Evolutionary conservation across 1,284 basidiomycete genomes (phyloP), one percentile per base, ranked within the genome.

Genomic region (Vanrija humicola): DNA sequence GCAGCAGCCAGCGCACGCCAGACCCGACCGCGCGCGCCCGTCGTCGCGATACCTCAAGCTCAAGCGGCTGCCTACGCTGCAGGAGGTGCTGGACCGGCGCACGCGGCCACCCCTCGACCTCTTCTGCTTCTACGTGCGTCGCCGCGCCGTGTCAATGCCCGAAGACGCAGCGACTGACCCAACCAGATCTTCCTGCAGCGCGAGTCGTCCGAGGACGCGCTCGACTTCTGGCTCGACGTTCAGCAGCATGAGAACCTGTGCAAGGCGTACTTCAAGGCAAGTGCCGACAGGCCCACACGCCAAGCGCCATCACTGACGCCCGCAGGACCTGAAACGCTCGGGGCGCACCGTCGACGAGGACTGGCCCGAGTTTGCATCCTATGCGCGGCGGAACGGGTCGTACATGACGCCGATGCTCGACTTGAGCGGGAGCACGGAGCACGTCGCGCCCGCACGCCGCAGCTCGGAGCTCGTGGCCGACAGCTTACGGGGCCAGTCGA

Each of bases 201-300:
- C 40, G 93, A 97, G 77, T 87, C 89, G 34, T 86, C 90, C 52
- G 94, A 97, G 73, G 94, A 98, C 73, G 89, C 94, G 43, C 80
- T 98, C 48, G 95, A 98, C 76, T 98, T 98, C 68, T 98, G 94
- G 94, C 84, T 98, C 34, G 95, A 98, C 71, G 95, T 98, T 2
- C 92, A 97, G 69, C 95, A 98, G 78, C 95, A 98, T 74, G 96
- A 98, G 79, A 97, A 97, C 73, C 84, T 98, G 43, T 98, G 94
- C 77, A 84, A 93, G 57, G 95, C 94, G 7, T 98, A 97, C 77
- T 97, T 98, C 84, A 96, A 97, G 68, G 76, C 75, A 49, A 61
- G 73, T 19, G 46, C 19, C 9, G 12, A 14, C 21, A 23, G 21
- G 21, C 21, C 21, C 21, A 23, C 21, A 23, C 5, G 21, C 21